Percentiles rank a stretch among this genome's conserved stretches.
Evolutionary conservation across 2,329 filamentous ascomycete species (phyloP).

Genomic region (Xylariomycetidae sp.): DNA sequence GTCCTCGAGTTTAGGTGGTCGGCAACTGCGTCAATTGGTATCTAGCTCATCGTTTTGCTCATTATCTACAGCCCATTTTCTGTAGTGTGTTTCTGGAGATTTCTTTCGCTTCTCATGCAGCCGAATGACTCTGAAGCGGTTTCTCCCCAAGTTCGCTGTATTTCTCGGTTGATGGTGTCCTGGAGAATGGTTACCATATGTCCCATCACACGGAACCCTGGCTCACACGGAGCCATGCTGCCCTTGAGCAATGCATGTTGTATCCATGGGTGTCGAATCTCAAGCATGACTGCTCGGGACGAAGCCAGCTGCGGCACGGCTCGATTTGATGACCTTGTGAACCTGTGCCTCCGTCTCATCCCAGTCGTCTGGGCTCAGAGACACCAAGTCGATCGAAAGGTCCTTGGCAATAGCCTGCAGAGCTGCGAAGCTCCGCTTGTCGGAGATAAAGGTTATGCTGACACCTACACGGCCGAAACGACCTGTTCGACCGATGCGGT

Average conservation of each 20-base stretch:
- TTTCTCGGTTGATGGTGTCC: too few species aligned
- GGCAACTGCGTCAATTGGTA: conserved; percentile 10
- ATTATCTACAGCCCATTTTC: conserved; percentile 14
- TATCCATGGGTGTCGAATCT: too few species aligned
- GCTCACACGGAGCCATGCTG: too few species aligned
- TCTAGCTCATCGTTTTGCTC: conserved; percentile 14
- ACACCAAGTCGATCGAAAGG: conserved; percentile 75
- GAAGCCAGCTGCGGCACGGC: conserved; percentile 50
- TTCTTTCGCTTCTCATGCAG: too few species aligned
- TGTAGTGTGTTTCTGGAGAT: too few species aligned
- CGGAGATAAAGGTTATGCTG: conserved; percentile 89
- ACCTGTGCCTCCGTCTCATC: conserved; percentile 80
- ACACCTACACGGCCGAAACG: conserved; percentile 96
- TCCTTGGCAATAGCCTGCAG: conserved; percentile 73
- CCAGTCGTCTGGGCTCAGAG: conserved; percentile 83
- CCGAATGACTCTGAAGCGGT: too few species aligned
- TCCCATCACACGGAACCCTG: too few species aligned
- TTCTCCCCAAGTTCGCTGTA: too few species aligned
- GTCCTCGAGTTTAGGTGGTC: background rate
- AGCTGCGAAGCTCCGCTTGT: conserved; percentile 72
- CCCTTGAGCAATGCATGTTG: too few species aligned
- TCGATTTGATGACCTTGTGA: conserved; percentile 73
- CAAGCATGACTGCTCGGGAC: conserved; percentile 36
- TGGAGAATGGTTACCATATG: too few species aligned
- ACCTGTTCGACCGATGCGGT: conserved; percentile 94